phyloP scores from a whole-genome alignment of 1,284 basidiomycete genomes.

The Tilletia walkeri region DNA sequence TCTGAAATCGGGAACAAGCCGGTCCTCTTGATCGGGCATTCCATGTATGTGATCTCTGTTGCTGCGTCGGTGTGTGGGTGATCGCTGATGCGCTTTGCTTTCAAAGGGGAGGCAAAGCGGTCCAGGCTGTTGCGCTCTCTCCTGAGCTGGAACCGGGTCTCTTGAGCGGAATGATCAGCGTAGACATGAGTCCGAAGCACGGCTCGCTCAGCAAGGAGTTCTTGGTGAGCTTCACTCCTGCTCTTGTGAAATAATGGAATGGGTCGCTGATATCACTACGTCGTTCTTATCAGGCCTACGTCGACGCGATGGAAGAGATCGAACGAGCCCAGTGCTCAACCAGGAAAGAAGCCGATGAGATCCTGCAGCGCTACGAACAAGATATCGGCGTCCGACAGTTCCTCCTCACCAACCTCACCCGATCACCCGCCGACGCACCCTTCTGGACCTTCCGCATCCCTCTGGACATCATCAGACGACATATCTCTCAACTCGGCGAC shows the following conservation, averaged over 20 bases:
- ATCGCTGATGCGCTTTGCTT: background rate
- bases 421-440: slow-evolving; percentile 47
- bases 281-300: no score
- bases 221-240: no score
- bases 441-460: slow-evolving; percentile 70
- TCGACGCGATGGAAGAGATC: slow-evolving; percentile 70
- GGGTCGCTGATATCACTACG: slow-evolving; percentile 1
- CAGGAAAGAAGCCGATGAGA: slow-evolving; percentile 67
- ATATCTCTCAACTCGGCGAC: slow-evolving; percentile 68
- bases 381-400: slow-evolving; percentile 72
- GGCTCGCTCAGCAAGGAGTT: slow-evolving; percentile 66
- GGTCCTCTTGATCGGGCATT: slow-evolving; percentile 76
- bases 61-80: background rate
- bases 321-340: slow-evolving; percentile 63
- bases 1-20: slow-evolving; percentile 52
- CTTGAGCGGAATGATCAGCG: slow-evolving; percentile 70
- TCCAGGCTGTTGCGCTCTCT: slow-evolving; percentile 72
- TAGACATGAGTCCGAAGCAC: slow-evolving; percentile 73
- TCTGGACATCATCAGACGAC: slow-evolving; percentile 65
- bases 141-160: slow-evolving; percentile 57
- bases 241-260: background rate
- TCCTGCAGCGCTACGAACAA: slow-evolving; percentile 59
- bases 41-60: slow-evolving; percentile 67
- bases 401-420: slow-evolving; percentile 74
- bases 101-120: slow-evolving; percentile 79